Conservation (phyloP, 225 moss, liverwort and hornwort species). For the Rhytidiadelphus loreus region DNA sequence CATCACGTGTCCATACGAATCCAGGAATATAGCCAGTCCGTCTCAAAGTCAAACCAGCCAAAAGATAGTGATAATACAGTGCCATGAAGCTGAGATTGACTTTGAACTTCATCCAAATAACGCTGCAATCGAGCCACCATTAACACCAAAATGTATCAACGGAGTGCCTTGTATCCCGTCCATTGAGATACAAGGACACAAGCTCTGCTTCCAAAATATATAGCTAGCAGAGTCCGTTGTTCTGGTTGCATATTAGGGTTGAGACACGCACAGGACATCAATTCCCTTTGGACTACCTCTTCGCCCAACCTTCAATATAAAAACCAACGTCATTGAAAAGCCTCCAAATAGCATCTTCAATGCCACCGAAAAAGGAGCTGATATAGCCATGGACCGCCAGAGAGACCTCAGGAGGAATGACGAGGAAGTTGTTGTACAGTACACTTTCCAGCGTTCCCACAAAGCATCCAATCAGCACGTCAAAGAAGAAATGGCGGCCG, state of each 20-base stretch:
- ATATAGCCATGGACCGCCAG: conserved; percentile 29
- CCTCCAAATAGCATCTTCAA: neutral
- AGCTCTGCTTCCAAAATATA: neutral
- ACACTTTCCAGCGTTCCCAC: conserved; percentile 50
- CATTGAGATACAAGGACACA: neutral
- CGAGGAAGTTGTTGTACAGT: conserved; percentile 42
- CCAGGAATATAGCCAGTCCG: neutral
- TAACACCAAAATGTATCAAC: neutral
- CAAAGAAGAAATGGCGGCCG: conserved; percentile 66
- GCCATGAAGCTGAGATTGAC: neutral
- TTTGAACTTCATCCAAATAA: neutral
- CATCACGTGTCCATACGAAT: neutral
- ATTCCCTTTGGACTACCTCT: neutral
- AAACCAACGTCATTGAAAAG: neutral
- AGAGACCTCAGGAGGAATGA: conserved; percentile 34
- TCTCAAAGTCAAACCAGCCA: neutral
- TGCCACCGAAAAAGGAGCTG: conserved; percentile 1
- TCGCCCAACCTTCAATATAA: neutral
- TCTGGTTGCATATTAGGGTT: neutral
- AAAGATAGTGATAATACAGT: neutral
- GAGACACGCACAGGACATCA: neutral
- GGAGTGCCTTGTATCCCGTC: neutral
- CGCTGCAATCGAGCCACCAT: neutral
- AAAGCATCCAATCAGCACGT: conserved; percentile 53
- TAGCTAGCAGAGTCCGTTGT: neutral